Evolutionary conservation across 2,329 filamentous ascomycete species (phyloP).

Genomic region (Fusarium sp.): DNA sequence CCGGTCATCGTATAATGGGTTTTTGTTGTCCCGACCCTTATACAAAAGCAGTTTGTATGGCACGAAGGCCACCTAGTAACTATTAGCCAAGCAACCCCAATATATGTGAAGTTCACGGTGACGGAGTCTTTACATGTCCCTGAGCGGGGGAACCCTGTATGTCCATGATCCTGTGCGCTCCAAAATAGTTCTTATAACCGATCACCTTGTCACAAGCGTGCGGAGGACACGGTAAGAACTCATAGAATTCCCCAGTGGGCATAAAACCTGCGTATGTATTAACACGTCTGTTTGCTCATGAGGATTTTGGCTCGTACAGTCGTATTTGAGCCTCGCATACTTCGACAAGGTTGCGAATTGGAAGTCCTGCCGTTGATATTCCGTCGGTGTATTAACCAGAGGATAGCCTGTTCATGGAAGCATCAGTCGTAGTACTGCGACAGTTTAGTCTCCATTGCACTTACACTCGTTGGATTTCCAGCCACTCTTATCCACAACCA

Average conservation of each 20-base stretch:
- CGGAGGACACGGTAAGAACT: neutral
- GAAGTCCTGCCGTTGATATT: neutral
- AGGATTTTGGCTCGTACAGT: neutral
- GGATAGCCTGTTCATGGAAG: neutral
- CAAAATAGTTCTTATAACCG: neutral
- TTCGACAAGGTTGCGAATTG: neutral
- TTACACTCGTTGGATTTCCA: neutral
- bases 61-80: fast-evolving
- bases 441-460: neutral
- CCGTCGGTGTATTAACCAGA: neutral
- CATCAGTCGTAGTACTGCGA: neutral
- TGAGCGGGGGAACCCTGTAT: fast-evolving
- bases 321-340: neutral
- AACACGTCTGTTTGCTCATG: fast-evolving
- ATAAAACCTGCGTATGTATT: neutral
- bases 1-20: fast-evolving
- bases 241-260: neutral
- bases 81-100: fast-evolving
- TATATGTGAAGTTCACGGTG: neutral
- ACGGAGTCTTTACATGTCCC: neutral
- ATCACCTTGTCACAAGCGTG: neutral
- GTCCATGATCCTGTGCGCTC: neutral
- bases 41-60: neutral
- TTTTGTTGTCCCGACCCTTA: fast-evolving
- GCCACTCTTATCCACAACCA: fast-evolving